Base-by-base conservation (phyloP, 768 basidiomycete species). In the Leucogyrophana mollusca region DNA sequence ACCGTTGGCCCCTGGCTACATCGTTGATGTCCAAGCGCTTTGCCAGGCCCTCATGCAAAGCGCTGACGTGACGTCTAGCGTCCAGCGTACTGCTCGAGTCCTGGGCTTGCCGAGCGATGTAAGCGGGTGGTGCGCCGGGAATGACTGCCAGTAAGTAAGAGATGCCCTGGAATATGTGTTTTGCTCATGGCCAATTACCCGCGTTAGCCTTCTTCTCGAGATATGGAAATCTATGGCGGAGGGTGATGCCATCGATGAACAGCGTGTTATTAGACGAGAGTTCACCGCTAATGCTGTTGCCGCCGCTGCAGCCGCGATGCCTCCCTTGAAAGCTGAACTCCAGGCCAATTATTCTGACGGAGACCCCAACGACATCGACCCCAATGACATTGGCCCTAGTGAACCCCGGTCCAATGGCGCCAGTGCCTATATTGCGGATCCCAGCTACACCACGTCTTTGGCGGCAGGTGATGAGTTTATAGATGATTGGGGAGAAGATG, bases 201-300 rank as follows among this genome's bases (percentile, higher is more conserved):
- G 33, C 25, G 23, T 32, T 45, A 79, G 76, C 20, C 49, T 72
- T 21, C 56, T 72, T 13, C 52, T 77, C n/a, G 61, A 67, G 18
- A 66, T 75, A 40, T 79, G 75, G 76, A 60, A 55, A 33, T 66
- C 67, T 9, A 76, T 79, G 74, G 60, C 75, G 9, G 69, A 73
- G 13, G 74, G 71, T 2, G 55, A 53, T 11, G 52, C 74, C 16
- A 76, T 79, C 21, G 75, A 78, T 40, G 73, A 79, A 46, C 77
- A 78, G 43, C 61, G 57, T 30, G 27, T 7, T 7, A 30, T 6
- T 6, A 6, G 27, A 13, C 27, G 27, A 18, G 55, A n/a, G n/a
- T n/a, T n/a, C n/a, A n/a, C n/a, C n/a, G n/a, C n/a, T n/a, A n/a
- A n/a, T n/a, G n/a, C n/a, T 34, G 32, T 34, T n/a, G 32, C 32